Base-by-base conservation (phyloP, 1,139 yeast genomes). In the Geotrichum phurueaensis region DNA sequence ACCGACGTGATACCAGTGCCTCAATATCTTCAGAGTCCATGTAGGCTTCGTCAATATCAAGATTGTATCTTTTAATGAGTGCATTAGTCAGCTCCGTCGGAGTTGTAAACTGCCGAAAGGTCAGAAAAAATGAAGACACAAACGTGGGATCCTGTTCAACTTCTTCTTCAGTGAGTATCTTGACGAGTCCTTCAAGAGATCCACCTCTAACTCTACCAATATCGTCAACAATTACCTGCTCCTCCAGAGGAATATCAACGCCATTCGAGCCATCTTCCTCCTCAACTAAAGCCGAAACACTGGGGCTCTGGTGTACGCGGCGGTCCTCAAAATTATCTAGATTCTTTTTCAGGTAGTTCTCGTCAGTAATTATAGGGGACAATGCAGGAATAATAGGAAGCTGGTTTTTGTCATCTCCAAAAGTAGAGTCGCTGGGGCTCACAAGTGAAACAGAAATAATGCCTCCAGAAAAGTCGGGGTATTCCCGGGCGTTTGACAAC, bases 381-480 rank as follows among this genome's bases (percentile, higher is more conserved):
- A 61, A 18, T 7, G 56, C 51, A 22, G 67, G 66, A 49, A 65
- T 65, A 9, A 47, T 57, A 13, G 67, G 67, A 10, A 64, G 48
- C 18, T 62, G 56, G 39, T 60, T 62, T 7, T 50, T n/a, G 10
- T 48, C 50, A 15, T 48, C 56, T 18, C 43, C 58, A 31, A 15
- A 15, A 9, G 45, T 33, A 31, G 33, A 22, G 18, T 53, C 27
- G 18, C 48, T 22, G 23, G 56, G 45, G 22, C 50, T 22, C 25
- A 49, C 59, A 13, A 39, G 27, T 25, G 51, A 20, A 23, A 53
- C 58, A 43, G 70, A 67, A 33, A 82, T 81, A 58, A 87, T 76
- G 1, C 90, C 92, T 58, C 78, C 74, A 1, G 94, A 81, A 68
- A 89, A 89, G 70, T 90, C 91, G 0, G 94, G 89, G 69, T 89